phyloP scores from a whole-genome alignment of 2,329 filamentous ascomycete genomes.

The Hortaea sp. region DNA sequence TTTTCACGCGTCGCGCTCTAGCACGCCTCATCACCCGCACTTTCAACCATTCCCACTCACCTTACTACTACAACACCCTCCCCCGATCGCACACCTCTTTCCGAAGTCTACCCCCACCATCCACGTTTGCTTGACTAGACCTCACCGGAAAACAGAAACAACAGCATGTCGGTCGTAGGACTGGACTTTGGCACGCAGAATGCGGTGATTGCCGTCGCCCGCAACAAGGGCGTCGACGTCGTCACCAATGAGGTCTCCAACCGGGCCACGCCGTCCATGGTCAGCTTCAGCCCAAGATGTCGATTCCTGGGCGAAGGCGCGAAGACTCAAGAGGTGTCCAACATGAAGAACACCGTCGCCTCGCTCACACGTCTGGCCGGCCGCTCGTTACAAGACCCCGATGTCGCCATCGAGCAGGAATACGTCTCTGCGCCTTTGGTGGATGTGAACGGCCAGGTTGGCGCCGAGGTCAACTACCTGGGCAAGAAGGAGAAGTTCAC shows the following conservation, averaged over 20 bases:
- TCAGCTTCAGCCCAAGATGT: slow-evolving; percentile 88
- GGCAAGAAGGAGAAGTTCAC: slow-evolving; percentile 94
- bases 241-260: slow-evolving; percentile 99
- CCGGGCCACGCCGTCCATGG: slow-evolving; percentile 86
- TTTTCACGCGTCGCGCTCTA: no score
- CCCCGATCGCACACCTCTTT: not conserved
- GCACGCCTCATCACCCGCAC: no score
- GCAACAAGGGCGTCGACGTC: slow-evolving; percentile 98
- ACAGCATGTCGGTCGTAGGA: slow-evolving; percentile 10
- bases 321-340: slow-evolving; percentile 98
- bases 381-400: slow-evolving; percentile 76
- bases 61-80: not conserved
- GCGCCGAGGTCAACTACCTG: slow-evolving; percentile 84
- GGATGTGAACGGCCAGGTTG: slow-evolving; percentile 88
- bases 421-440: slow-evolving; percentile 77
- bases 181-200: slow-evolving; percentile 92
- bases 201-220: slow-evolving; percentile 92
- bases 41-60: not conserved
- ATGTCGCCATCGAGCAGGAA: slow-evolving; percentile 85
- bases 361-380: slow-evolving; percentile 88
- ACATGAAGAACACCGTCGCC: slow-evolving; percentile 96
- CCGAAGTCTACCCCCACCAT: not conserved
- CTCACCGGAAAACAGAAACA: not conserved
- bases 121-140: not conserved
- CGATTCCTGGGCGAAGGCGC: slow-evolving; percentile 91